Evolutionary conservation across 495 filamentous ascomycete species (phyloP).

Genomic region (Aspergillus nanangensis): DNA sequence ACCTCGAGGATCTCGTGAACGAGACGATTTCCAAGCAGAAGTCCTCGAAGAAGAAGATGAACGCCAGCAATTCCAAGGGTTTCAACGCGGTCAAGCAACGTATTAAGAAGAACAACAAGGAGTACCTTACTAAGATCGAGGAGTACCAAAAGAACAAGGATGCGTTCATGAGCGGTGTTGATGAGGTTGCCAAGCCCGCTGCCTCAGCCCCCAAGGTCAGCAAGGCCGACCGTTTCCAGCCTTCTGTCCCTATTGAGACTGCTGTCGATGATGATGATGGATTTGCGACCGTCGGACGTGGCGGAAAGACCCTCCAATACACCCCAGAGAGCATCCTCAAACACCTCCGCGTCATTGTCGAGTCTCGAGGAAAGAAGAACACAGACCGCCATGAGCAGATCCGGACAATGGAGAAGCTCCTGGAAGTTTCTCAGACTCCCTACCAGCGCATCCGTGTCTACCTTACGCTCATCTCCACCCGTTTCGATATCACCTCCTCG

Average conservation of each 20-base stretch:
- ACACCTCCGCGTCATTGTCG: constrained; percentile 86
- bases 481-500: constrained; percentile 88
- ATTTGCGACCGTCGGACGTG: constrained; percentile 79
- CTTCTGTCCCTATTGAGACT: constrained; percentile 25
- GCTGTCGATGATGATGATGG: constrained; percentile 75
- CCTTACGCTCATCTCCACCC: constrained; percentile 84
- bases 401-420: constrained; percentile 91
- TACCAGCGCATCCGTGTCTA: constrained; percentile 96
- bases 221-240: constrained; percentile 42
- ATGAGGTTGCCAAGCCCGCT: constrained; percentile 56
- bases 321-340: constrained; percentile 98
- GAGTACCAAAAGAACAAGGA: constrained; percentile 80
- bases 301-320: constrained; percentile 81
- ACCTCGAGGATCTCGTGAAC: constrained; percentile 93
- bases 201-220: constrained; percentile 29
- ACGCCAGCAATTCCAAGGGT: constrained; percentile 87
- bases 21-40: constrained; percentile 94
- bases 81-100: constrained; percentile 95
- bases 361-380: constrained; percentile 97
- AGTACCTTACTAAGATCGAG: constrained; percentile 82
- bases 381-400: constrained; percentile 95
- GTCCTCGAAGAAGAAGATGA: constrained; percentile 96
- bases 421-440: constrained; percentile 79
- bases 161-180: constrained; percentile 80
- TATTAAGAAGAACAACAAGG: constrained; percentile 98